Conservation (phyloP, 805 yeast species). For the Maudiozyma saulgeensis region DNA sequence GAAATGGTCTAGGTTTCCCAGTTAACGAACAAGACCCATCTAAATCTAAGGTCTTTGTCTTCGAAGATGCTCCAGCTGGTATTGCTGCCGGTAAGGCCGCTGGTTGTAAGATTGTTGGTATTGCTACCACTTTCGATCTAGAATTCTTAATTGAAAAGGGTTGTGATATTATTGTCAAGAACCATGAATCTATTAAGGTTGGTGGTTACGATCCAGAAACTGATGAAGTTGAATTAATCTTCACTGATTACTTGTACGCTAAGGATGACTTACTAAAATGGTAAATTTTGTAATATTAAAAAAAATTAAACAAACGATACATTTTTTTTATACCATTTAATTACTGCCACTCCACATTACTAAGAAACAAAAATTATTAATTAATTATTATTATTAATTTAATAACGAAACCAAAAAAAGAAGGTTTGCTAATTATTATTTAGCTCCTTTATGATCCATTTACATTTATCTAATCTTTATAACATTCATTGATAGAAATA, state of each 20-base stretch:
- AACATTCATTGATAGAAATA: slow-evolving; percentile 2
- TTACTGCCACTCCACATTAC: neutral
- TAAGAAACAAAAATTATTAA: too few relatives aligned
- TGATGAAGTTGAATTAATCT: slow-evolving; percentile 31
- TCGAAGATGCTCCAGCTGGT: slow-evolving; percentile 89
- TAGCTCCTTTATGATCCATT: neutral
- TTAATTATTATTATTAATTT: too few relatives aligned
- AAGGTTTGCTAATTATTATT: neutral
- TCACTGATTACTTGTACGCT: slow-evolving; percentile 32
- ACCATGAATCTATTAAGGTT: slow-evolving; percentile 53
- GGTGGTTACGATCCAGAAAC: slow-evolving; percentile 40
- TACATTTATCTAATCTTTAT: neutral
- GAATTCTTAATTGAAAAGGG: slow-evolving; percentile 64
- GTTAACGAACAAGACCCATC: slow-evolving; percentile 30
- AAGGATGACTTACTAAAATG: slow-evolving; percentile 30
- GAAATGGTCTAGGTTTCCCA: slow-evolving; percentile 32
- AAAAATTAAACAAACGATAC: neutral
- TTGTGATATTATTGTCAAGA: slow-evolving; percentile 73
- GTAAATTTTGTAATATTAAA: slow-evolving; percentile 13
- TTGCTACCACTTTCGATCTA: slow-evolving; percentile 69
- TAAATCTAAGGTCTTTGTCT: slow-evolving; percentile 46
- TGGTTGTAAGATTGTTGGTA: slow-evolving; percentile 75
- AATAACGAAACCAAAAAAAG: neutral
- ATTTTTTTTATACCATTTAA: neutral
- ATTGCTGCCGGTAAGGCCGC: slow-evolving; percentile 75